Percentiles rank a stretch among this genome's conserved stretches.
Evolutionary conservation across 208 protist species (phyloP).

Genomic region (Trypanosoma melophagium): DNA sequence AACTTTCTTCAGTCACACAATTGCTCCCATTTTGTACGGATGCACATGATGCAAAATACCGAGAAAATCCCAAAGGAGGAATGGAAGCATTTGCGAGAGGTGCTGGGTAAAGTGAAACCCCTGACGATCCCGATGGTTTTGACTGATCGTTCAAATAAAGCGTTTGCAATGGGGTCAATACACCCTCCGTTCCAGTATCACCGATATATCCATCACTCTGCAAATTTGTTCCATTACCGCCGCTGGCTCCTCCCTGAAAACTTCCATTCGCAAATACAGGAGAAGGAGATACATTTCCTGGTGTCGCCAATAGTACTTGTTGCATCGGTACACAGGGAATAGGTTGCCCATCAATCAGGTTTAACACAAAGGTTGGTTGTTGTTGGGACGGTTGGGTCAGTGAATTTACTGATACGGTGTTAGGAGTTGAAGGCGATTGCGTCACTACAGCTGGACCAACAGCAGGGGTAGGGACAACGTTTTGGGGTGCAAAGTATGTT

Average conservation of each 20-base stretch:
- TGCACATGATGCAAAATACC: not conserved
- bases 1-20: not conserved
- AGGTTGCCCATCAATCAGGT: not conserved
- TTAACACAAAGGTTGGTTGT: not conserved
- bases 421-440: not conserved
- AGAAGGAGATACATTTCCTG: not conserved
- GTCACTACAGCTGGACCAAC: not conserved
- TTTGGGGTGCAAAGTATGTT: not conserved
- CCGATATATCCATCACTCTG: no score
- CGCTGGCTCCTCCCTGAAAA: no score
- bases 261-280: not conserved
- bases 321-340: slow-evolving; percentile 4
- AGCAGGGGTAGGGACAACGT: not conserved
- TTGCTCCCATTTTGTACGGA: not conserved
- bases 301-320: not conserved
- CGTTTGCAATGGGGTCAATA: not conserved
- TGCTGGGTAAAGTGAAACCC: not conserved
- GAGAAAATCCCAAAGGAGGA: not conserved
- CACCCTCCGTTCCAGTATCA: no score
- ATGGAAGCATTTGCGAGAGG: not conserved
- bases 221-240: no score
- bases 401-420: not conserved
- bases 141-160: not conserved
- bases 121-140: no score
- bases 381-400: not conserved